Evolutionary conservation across 495 filamentous ascomycete genomes (phyloP).

Genomic region (Aspergillus coremiiformis): DNA sequence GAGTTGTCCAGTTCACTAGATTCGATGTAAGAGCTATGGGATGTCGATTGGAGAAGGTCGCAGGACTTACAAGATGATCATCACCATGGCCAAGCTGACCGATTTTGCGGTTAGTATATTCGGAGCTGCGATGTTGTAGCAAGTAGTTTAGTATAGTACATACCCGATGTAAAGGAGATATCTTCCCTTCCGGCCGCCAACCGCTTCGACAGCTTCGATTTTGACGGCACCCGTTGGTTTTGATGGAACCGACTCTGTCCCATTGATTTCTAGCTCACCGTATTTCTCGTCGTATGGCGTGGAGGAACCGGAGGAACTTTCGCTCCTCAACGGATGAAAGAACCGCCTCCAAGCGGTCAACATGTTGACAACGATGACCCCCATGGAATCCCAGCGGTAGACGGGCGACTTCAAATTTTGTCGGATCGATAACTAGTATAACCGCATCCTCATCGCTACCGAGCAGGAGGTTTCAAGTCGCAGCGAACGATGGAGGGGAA

Average conservation of each 20-base stretch:
- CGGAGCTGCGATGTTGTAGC: no score
- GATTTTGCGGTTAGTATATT: conserved; percentile 11
- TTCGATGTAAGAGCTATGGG: not conserved
- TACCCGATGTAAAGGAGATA: conserved; percentile 39
- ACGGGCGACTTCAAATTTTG: not conserved
- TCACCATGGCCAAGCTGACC: conserved; percentile 28
- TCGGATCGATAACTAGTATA: not conserved
- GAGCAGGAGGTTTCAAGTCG: not conserved
- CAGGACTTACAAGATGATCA: conserved; percentile 38
- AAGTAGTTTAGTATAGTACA: no score
- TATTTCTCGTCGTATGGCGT: conserved; percentile 8
- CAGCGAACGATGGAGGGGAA: not conserved
- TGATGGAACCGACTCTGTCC: not conserved
- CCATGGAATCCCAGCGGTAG: not conserved
- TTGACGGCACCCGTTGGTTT: conserved; percentile 22
- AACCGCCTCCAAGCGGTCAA: conserved; percentile 5
- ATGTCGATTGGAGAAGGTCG: not conserved
- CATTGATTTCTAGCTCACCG: conserved; percentile 5
- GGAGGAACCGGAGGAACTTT: not conserved
- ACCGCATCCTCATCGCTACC: not conserved
- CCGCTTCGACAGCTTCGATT: conserved; percentile 35
- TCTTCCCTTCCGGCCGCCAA: conserved; percentile 37
- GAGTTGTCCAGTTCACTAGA: conserved; percentile 39
- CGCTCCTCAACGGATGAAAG: not conserved
- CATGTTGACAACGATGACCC: not conserved